A percentile compares a stretch with the other conserved stretches of the same genome.
These are phyloP conservation scores for Akebia trifoliata DNA, from an alignment of 164 flowering plant genomes.

Conservation along the genomic window DNA sequence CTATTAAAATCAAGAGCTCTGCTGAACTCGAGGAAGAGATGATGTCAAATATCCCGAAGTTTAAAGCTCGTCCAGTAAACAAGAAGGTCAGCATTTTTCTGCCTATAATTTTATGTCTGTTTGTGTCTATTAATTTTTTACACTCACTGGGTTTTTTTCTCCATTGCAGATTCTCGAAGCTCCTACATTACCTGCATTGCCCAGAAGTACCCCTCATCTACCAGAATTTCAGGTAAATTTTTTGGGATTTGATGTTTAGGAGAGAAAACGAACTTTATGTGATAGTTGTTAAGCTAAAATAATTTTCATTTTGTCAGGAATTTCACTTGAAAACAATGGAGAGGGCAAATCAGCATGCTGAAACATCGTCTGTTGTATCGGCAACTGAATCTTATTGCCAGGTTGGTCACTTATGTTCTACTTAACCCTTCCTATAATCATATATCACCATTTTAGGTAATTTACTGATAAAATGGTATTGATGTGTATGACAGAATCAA, in stretches of 20 bases:
- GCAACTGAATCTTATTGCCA: conserved; percentile 53
- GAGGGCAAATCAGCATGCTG: conserved; percentile 70
- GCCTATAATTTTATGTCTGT: not conserved
- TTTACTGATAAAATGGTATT: not conserved
- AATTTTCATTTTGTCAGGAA: conserved; percentile 41
- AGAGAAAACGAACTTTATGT: not conserved
- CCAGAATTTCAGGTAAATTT: conserved; percentile 73
- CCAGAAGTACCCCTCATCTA: conserved; percentile 67
- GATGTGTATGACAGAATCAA: conserved; percentile 23
- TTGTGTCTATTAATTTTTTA: not conserved
- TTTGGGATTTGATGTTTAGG: not conserved
- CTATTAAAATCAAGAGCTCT: conserved; percentile 65
- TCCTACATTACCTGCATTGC: conserved; percentile 54
- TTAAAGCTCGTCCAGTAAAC: conserved; percentile 88
- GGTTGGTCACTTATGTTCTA: conserved; percentile 24
- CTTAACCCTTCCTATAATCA: not conserved
- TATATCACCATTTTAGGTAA: not conserved
- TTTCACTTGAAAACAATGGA: conserved; percentile 83
- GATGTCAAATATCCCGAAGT: conserved; percentile 94
- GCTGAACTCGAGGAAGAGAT: conserved; percentile 94
- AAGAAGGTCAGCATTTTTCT: conserved; percentile 47
- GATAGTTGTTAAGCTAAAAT: not conserved
- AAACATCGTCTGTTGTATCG: conserved; percentile 50
- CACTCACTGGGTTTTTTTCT: not conserved
- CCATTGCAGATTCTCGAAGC: conserved; percentile 64